Evolutionary conservation across 495 filamentous ascomycete genomes (phyloP), one percentile per base, ranked within the genome.

Genomic region (Penicillium goetzii): DNA sequence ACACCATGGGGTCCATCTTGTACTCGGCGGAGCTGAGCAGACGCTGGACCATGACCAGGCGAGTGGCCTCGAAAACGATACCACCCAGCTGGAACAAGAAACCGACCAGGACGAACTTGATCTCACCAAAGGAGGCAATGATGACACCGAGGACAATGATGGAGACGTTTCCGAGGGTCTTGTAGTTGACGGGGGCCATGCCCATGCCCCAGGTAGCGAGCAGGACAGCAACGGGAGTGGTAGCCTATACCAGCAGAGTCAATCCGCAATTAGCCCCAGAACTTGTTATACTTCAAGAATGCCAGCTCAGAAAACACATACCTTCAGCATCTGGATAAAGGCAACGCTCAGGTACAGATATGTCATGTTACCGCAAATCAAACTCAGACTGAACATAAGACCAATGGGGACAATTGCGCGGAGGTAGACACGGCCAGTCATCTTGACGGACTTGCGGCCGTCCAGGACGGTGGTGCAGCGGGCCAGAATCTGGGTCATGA

Each of bases 261-360:
- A 8, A 32, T 32, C 30, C 11, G 11, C 15, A 21, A 21, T 54
- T 19, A 49, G 45, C 23, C 21, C 21, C 10, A 26, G 45, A 25
- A 49, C 45, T 14, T 49, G 41, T 12, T 14, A 8, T 47, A 47
- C 43, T 21, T 47, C 43, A 10, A 3, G 8, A 32, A 1, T 8
- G 19, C 23, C 3, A n/a, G 28, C 53, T 23, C 32, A 41, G 26
- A 34, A 25, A 8, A 26, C 59, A 76, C 83, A 56, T 61, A 89
- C 89, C 91, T 97, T 97, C 70, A 97, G 85, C 93, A 97, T 97
- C 82, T 97, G 93, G 75, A 97, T 97, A 78, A 97, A 97, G 49
- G 93, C 86, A 63, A 97, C 93, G 70, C 89, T 91, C 63, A 97
- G 86, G 78, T 95, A 96, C 55, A 97, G 81, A 73, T 97, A 97